phyloP scores from a whole-genome alignment of 2,329 filamentous ascomycete genomes.

The Kalaharituber pfeilii region DNA sequence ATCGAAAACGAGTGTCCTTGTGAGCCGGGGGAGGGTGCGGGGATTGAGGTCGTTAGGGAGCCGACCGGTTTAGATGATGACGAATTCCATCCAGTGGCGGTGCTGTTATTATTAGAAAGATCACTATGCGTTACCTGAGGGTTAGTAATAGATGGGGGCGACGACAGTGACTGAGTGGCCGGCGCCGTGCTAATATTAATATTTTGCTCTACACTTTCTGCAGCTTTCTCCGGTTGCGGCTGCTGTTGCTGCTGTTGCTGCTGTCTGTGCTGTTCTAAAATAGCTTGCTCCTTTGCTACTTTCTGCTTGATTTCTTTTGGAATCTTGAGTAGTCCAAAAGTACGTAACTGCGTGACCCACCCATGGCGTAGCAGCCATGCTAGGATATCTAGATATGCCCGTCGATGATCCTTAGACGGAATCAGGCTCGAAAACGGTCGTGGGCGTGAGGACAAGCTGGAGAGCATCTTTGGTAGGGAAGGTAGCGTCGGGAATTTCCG shows the following conservation, averaged over 20 bases:
- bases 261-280: background rate
- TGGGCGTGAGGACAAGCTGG: conserved; percentile 60
- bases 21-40: background rate
- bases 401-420: conserved; percentile 72
- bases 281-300: conserved; percentile 32
- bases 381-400: conserved; percentile 74
- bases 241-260: background rate
- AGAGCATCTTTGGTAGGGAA: conserved; percentile 70
- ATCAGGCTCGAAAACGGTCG: conserved; percentile 69
- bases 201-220: conserved; percentile 20
- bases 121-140: background rate
- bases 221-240: conserved; percentile 29
- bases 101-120: background rate
- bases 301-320: conserved; percentile 53
- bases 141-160: no score
- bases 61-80: background rate
- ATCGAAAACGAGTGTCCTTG: background rate
- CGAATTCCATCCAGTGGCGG: background rate
- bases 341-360: conserved; percentile 85
- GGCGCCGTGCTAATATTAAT: background rate
- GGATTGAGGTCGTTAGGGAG: background rate
- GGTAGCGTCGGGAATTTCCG: conserved; percentile 68
- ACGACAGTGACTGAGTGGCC: background rate
- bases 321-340: conserved; percentile 81
- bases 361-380: conserved; percentile 84